Conservation (phyloP, 2,329 filamentous ascomycete species). For the Xylaria sp. region DNA sequence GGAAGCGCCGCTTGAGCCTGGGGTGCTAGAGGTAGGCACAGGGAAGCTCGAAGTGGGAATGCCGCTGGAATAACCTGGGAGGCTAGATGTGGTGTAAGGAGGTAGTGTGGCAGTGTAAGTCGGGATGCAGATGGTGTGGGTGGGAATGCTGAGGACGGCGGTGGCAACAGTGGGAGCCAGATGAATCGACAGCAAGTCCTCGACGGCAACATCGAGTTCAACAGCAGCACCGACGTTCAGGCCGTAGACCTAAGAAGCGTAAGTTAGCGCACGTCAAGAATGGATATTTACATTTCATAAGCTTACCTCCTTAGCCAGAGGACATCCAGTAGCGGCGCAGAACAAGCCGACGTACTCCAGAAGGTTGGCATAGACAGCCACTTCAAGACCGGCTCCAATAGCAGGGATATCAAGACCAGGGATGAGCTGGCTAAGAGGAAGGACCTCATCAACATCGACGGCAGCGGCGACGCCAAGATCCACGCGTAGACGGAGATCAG, state of each 20-base stretch:
- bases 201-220: slow-evolving; percentile 49
- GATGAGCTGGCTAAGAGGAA: slow-evolving; percentile 42
- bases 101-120: slow-evolving; percentile 16
- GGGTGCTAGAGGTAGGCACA: slow-evolving; percentile 3
- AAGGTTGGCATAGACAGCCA: slow-evolving; percentile 63
- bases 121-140: slow-evolving; percentile 52
- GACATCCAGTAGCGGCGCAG: slow-evolving; percentile 52
- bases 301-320: slow-evolving; percentile 50
- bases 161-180: slow-evolving; percentile 56
- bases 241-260: slow-evolving; percentile 46
- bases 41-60: not conserved
- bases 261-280: not conserved
- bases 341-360: slow-evolving; percentile 63
- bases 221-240: slow-evolving; percentile 55
- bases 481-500: slow-evolving; percentile 62
- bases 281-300: not conserved
- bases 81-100: slow-evolving; percentile 8
- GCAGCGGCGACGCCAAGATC: slow-evolving; percentile 57
- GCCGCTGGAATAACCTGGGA: not conserved
- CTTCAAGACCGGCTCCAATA: slow-evolving; percentile 56
- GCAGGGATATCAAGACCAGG: slow-evolving; percentile 44
- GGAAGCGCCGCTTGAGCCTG: slow-evolving; percentile 1
- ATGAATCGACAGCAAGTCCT: slow-evolving; percentile 53
- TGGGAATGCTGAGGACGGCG: slow-evolving; percentile 53
- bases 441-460: slow-evolving; percentile 46